These are phyloP conservation scores for Plasmodium knowlesi DNA, from an alignment of 169 alveolate genomes.

Conservation along the genomic window DNA sequence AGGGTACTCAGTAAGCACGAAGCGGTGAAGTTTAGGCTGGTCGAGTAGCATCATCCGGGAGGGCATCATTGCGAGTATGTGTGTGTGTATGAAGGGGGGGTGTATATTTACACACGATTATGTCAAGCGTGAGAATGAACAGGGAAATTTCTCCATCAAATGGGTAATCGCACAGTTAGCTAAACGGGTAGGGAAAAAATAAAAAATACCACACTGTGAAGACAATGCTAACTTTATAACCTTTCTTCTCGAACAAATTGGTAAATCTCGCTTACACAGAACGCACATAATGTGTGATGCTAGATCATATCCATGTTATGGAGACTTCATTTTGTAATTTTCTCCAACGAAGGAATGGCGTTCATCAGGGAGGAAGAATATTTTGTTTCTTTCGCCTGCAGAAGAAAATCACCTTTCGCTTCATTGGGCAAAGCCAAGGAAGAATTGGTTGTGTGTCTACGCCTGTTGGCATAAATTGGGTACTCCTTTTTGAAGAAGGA, in stretches of 20 bases:
- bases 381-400: conserved; percentile 55
- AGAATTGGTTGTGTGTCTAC: neutral
- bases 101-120: neutral
- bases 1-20: conserved; percentile 46
- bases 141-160: neutral
- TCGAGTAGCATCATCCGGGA: neutral
- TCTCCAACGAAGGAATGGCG: conserved; percentile 53
- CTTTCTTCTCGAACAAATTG: neutral
- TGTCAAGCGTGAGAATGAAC: neutral
- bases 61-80: too few relatives aligned
- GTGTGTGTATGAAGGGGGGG: too few relatives aligned
- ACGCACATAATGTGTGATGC: neutral
- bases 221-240: neutral
- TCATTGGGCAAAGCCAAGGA: neutral
- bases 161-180: neutral
- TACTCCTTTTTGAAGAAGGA: conserved; percentile 28
- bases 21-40: conserved; percentile 66
- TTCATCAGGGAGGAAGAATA: conserved; percentile 23
- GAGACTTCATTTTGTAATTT: conserved; percentile 11
- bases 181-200: neutral
- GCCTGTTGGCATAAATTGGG: conserved; percentile 4
- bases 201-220: neutral
- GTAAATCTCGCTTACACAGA: neutral
- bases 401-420: conserved; percentile 2
- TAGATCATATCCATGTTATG: neutral